A percentile compares a stretch with the other conserved stretches of the same genome.
Conservation (phyloP, 805 yeast genomes). For the Lipomyces chichibuensis region DNA sequence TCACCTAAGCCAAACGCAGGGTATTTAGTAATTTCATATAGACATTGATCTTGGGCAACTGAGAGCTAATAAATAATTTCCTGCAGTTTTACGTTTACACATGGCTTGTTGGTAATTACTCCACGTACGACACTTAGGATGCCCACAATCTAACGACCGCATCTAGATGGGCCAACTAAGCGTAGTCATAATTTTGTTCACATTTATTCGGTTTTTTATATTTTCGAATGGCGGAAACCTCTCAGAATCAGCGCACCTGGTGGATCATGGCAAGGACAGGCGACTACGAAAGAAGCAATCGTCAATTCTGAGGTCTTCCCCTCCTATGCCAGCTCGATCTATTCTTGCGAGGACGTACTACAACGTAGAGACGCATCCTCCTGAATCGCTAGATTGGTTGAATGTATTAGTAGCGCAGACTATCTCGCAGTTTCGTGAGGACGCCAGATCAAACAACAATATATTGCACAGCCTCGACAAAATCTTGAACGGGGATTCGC, state of each 20-base stretch:
- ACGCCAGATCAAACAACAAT: constrained; percentile 82
- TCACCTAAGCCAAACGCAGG: constrained; percentile 2
- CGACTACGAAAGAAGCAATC: constrained; percentile 31
- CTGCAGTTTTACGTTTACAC: constrained; percentile 36
- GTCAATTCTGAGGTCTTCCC: constrained; percentile 34
- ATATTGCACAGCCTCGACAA: constrained; percentile 77
- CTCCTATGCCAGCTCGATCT: constrained; percentile 40
- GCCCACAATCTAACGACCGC: background rate
- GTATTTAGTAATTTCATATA: background rate
- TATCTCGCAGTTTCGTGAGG: constrained; percentile 82
- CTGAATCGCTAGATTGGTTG: constrained; percentile 97
- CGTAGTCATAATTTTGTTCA: constrained; percentile 45
- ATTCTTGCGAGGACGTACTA: constrained; percentile 91
- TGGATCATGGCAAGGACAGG: background rate
- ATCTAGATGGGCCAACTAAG: constrained; percentile 47
- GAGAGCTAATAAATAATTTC: background rate
- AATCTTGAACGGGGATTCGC: constrained; percentile 59
- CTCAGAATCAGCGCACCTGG: constrained; percentile 12
- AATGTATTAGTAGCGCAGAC: constrained; percentile 92
- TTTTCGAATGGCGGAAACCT: constrained; percentile 47
- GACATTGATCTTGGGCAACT: background rate
- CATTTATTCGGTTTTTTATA: constrained; percentile 48
- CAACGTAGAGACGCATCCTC: constrained; percentile 80
- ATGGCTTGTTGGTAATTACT: constrained; percentile 35
- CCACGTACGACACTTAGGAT: no score